Evolutionary conservation across 2,329 filamentous ascomycete genomes (phyloP).

Genomic region (Ciborinia camelliae): DNA sequence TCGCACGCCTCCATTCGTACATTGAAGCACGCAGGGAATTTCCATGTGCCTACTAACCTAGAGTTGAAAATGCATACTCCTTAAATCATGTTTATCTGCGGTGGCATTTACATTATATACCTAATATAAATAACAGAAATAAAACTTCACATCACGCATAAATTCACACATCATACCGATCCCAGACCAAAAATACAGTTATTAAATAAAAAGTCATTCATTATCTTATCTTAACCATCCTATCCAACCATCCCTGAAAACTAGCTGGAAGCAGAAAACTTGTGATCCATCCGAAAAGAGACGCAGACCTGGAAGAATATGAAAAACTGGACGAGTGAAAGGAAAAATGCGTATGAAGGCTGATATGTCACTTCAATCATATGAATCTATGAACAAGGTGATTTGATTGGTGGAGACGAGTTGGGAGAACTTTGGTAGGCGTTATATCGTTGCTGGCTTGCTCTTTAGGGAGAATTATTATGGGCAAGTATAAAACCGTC

Average conservation of each 20-base stretch:
- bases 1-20: too few species aligned
- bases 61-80: too few species aligned
- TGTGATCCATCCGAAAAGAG: conserved; percentile 12
- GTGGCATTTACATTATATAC: not conserved
- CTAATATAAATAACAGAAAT: not conserved
- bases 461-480: not conserved
- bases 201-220: conserved; percentile 14
- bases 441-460: conserved; percentile 7
- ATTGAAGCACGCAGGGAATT: too few species aligned
- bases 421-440: not conserved
- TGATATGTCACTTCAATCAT: not conserved
- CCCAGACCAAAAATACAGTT: not conserved
- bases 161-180: not conserved
- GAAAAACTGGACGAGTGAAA: not conserved
- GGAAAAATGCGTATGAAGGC: not conserved
- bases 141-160: not conserved
- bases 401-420: not conserved
- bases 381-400: conserved; percentile 4
- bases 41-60: too few species aligned
- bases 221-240: conserved; percentile 17
- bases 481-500: not conserved
- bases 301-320: not conserved
- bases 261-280: conserved; percentile 6
- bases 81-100: too few species aligned
- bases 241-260: conserved; percentile 7